A percentile compares a stretch with the other conserved stretches of the same genome.
Evolutionary conservation across 2,329 filamentous ascomycete genomes (phyloP).

Genomic region (Daldinia eschscholtzii): DNA sequence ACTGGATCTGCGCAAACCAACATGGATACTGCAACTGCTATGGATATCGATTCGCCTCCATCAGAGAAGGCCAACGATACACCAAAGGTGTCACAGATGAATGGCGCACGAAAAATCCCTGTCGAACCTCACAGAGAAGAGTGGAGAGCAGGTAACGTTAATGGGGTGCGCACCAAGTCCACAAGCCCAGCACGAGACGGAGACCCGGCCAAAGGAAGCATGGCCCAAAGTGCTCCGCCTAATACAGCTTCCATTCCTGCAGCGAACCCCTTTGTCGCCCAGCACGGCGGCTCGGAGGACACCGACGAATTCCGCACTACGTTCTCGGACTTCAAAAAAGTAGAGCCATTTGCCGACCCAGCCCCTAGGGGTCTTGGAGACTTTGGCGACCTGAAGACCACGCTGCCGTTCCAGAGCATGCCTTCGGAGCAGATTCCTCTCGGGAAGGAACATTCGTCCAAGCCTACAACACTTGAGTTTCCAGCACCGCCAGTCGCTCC

Average conservation of each 20-base stretch:
- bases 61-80: slow-evolving; percentile 48
- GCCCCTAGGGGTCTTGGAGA: slow-evolving; percentile 63
- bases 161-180: slow-evolving; percentile 46
- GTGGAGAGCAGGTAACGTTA: slow-evolving; percentile 67
- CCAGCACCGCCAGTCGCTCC: slow-evolving; percentile 65
- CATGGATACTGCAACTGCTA: slow-evolving; percentile 67
- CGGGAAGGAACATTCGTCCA: slow-evolving; percentile 53
- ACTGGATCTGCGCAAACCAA: slow-evolving; percentile 43
- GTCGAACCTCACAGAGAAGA: slow-evolving; percentile 71
- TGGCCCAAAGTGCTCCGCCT: slow-evolving; percentile 38
- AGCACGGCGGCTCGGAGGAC: slow-evolving; percentile 67
- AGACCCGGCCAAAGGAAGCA: slow-evolving; percentile 46
- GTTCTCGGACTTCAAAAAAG: slow-evolving; percentile 68
- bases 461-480: slow-evolving; percentile 58
- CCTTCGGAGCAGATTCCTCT: slow-evolving; percentile 59
- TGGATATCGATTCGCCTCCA: slow-evolving; percentile 73
- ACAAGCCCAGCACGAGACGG: slow-evolving; percentile 40
- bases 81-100: slow-evolving; percentile 47
- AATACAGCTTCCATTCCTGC: slow-evolving; percentile 37
- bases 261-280: slow-evolving; percentile 46
- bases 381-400: slow-evolving; percentile 67
- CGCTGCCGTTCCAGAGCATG: slow-evolving; percentile 68
- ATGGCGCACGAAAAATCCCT: slow-evolving; percentile 64
- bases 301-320: slow-evolving; percentile 66
- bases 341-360: slow-evolving; percentile 66